A percentile compares a stretch with the other conserved stretches of the same genome.
Evolutionary conservation across 2,329 filamentous ascomycete species (phyloP).

Genomic region (Cercospora citrullina): DNA sequence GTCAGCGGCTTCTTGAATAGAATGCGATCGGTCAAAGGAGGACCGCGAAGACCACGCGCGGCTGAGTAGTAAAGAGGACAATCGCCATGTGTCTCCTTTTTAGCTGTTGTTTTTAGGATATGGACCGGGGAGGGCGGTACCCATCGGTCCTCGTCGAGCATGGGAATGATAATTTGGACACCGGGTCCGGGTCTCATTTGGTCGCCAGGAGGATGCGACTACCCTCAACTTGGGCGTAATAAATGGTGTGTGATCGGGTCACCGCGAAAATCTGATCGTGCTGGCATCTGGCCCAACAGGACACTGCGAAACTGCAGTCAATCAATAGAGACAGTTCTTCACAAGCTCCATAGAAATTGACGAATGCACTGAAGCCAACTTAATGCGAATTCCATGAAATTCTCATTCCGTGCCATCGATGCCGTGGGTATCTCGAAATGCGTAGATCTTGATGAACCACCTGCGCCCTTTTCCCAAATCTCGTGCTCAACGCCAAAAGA

Average conservation of each 20-base stretch:
- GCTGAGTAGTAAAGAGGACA: background rate
- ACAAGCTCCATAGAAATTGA: constrained; percentile 4
- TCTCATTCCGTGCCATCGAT: background rate
- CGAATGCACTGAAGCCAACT: background rate
- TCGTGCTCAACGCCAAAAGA: background rate
- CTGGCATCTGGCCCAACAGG: constrained; percentile 10
- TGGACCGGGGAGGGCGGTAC: background rate
- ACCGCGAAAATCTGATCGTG: background rate
- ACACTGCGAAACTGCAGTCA: background rate
- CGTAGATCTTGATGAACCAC: background rate
- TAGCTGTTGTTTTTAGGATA: background rate
- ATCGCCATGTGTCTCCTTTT: background rate
- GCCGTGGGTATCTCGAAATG: constrained; percentile 9
- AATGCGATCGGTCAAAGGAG: constrained; percentile 79
- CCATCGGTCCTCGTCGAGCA: background rate
- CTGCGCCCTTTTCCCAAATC: background rate
- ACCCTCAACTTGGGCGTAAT: background rate
- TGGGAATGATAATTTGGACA: background rate
- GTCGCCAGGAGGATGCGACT: background rate
- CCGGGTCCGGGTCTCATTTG: background rate
- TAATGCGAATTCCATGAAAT: background rate
- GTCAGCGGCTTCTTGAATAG: constrained; percentile 65
- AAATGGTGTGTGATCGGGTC: background rate
- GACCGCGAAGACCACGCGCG: constrained; percentile 49
- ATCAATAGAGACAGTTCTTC: constrained; percentile 6